phyloP scores from a whole-genome alignment of 2,329 filamentous ascomycete genomes.

The Lecanosticta acicola region DNA sequence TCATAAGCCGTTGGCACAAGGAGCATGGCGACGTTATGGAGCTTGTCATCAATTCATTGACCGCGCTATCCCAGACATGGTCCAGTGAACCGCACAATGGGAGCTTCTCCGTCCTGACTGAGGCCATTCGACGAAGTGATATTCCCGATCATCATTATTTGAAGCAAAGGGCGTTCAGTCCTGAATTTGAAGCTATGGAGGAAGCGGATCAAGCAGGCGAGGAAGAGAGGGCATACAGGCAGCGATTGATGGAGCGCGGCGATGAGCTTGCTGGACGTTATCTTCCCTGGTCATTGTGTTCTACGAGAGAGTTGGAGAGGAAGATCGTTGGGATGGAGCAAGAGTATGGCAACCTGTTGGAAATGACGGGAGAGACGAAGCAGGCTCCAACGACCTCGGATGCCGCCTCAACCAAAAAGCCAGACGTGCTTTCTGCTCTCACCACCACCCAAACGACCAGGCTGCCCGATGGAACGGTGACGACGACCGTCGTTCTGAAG shows the following conservation, averaged over 20 bases:
- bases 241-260: constrained; percentile 2
- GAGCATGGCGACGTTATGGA: constrained; percentile 7
- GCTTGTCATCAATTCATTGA: constrained; percentile 1
- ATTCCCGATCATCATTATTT: constrained; percentile 6
- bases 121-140: constrained; percentile 7
- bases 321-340: constrained; percentile 8
- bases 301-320: constrained; percentile 8
- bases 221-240: constrained; percentile 1
- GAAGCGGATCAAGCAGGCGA: background rate
- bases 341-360: constrained; percentile 10
- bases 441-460: constrained; percentile 53
- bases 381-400: no score
- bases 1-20: constrained; percentile 9
- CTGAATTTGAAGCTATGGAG: background rate
- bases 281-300: background rate
- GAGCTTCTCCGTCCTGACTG: constrained; percentile 3
- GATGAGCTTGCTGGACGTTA: constrained; percentile 1
- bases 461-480: constrained; percentile 52
- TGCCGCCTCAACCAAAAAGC: constrained; percentile 12
- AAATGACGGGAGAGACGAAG: constrained; percentile 4
- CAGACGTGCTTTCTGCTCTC: constrained; percentile 49
- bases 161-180: constrained; percentile 2
- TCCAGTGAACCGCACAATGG: background rate
- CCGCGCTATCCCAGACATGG: constrained; percentile 1
- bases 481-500: constrained; percentile 53